Evolutionary conservation across 1,139 yeast genomes (phyloP).

Genomic region (Protomyces gravidus): DNA sequence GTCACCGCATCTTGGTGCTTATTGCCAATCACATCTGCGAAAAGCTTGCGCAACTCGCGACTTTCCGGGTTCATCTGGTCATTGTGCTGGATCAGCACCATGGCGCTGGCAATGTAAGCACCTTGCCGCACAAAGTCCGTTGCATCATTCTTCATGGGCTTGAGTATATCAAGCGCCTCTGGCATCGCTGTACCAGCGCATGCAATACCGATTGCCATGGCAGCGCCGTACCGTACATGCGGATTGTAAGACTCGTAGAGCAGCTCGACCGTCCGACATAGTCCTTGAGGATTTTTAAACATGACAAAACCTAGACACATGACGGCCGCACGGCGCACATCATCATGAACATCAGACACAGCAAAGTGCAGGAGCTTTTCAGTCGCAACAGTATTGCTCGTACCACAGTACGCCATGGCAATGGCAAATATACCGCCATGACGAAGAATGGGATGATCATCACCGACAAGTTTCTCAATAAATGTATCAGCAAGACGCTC

Average conservation of each 20-base stretch:
- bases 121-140: constrained; percentile 98
- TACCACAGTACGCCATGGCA: constrained; percentile 95
- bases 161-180: constrained; percentile 85
- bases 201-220: constrained; percentile 92
- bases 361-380: constrained; percentile 84
- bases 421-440: constrained; percentile 94
- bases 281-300: constrained; percentile 84
- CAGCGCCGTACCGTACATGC: constrained; percentile 97
- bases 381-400: constrained; percentile 84
- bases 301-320: constrained; percentile 89
- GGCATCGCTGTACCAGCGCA: constrained; percentile 92
- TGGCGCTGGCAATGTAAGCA: constrained; percentile 85
- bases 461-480: constrained; percentile 62
- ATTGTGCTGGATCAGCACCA: constrained; percentile 91
- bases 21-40: constrained; percentile 69
- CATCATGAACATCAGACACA: constrained; percentile 94
- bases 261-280: constrained; percentile 90
- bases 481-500: constrained; percentile 76
- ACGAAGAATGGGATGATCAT: constrained; percentile 79
- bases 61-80: constrained; percentile 80
- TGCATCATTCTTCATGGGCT: constrained; percentile 87
- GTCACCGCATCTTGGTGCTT: constrained; percentile 97
- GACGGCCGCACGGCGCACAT: constrained; percentile 94
- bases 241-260: constrained; percentile 94
- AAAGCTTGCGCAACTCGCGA: constrained; percentile 65